These are phyloP conservation scores for Phytophthora hybrid DNA, from an alignment of 352 stramenopile genomes.

Conservation along the genomic window DNA sequence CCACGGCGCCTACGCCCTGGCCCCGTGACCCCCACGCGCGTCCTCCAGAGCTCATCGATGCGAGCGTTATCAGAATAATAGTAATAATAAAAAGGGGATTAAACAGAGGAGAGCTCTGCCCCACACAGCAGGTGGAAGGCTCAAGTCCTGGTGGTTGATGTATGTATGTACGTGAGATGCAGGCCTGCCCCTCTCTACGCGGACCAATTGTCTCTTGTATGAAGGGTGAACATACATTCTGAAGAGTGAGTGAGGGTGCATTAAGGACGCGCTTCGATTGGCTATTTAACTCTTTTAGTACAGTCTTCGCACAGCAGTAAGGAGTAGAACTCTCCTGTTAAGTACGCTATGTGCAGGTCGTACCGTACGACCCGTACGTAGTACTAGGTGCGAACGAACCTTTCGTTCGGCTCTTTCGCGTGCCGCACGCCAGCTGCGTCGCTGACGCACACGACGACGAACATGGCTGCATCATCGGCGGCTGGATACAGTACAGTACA, in stretches of 20 bases:
- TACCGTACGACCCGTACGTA: too few species aligned
- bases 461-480: slow-evolving; percentile 14
- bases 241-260: neutral
- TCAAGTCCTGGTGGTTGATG: neutral
- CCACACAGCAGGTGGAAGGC: neutral
- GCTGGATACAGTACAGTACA: slow-evolving; percentile 16
- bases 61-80: slow-evolving; percentile 15
- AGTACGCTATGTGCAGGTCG: too few species aligned
- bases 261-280: neutral
- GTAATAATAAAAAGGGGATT: neutral
- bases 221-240: neutral
- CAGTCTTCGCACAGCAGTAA: too few species aligned
- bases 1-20: slow-evolving; percentile 12
- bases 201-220: too few species aligned
- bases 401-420: neutral
- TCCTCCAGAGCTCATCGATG: slow-evolving; percentile 21
- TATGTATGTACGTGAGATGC: neutral
- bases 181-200: neutral
- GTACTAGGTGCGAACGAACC: neutral
- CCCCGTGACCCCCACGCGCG: slow-evolving; percentile 14
- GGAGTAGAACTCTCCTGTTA: too few species aligned
- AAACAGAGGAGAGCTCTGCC: neutral
- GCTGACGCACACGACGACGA: slow-evolving; percentile 1
- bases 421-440: neutral
- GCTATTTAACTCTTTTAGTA: too few species aligned